Evolutionary conservation across 2,329 filamentous ascomycete genomes (phyloP).

Genomic region (Raffaelea deltoideospora): DNA sequence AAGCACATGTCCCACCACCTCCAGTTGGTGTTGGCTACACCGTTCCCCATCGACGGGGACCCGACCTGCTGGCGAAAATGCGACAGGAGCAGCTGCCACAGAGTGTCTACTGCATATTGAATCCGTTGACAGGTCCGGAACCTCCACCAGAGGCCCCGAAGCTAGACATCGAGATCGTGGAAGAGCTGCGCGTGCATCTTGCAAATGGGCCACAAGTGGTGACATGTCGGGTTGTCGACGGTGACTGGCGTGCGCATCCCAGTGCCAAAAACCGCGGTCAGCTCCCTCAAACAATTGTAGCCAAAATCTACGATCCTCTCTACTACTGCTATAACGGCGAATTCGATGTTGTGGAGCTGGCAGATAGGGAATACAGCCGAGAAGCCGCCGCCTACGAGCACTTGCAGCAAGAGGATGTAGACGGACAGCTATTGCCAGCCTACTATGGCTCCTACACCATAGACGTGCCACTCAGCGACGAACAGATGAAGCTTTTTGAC

Average conservation of each 20-base stretch:
- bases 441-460: constrained; percentile 7
- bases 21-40: constrained; percentile 9
- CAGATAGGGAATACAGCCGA: constrained; percentile 9
- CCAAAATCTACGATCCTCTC: constrained; percentile 9
- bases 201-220: constrained; percentile 5
- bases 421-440: constrained; percentile 6
- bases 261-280: neutral
- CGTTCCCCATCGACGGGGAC: constrained; percentile 3
- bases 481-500: constrained; percentile 1
- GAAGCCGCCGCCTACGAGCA: constrained; percentile 8
- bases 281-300: constrained; percentile 1
- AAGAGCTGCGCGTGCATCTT: constrained; percentile 2
- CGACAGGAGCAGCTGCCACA: constrained; percentile 5
- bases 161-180: constrained; percentile 2
- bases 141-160: neutral
- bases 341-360: constrained; percentile 7
- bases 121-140: constrained; percentile 5
- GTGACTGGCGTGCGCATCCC: too few species aligned
- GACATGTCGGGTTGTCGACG: constrained; percentile 4
- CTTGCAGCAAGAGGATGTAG: constrained; percentile 4
- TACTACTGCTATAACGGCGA: constrained; percentile 8
- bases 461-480: constrained; percentile 2
- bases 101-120: constrained; percentile 8
- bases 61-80: constrained; percentile 3
- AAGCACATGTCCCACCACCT: constrained; percentile 1